Base-by-base conservation (phyloP, 441 rosid genomes). In the Erodium moschatum region DNA sequence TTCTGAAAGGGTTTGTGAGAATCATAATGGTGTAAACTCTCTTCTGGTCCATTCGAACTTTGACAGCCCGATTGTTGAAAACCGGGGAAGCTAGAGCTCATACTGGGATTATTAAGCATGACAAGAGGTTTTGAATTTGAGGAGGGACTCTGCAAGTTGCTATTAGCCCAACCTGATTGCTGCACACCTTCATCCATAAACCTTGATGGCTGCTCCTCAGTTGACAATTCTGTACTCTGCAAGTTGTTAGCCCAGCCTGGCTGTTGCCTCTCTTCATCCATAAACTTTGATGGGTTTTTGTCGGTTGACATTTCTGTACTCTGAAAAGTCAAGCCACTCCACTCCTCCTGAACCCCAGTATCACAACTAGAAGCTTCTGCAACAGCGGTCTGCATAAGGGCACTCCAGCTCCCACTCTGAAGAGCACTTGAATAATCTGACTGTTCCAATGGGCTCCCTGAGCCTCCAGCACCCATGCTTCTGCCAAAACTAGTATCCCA, bases 371-470 rank as follows among this genome's bases (percentile, higher is more conserved):
- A 86, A 46, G 85, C 83, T 77, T 86, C 90, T 64, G 86, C 86
- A 13, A 86, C 79, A 56, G 87, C 87, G 64, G 87, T 78, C 70
- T 86, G 87, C 87, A 86, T 84, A 33, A 86, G 86, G 54, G 90
- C 87, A 75, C 90, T 86, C 90, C 90, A 86, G 79, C 90, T 86
- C 68, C 90, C 90, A 81, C 86, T 84, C 69, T 84, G 85, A 66
- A 82, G 77, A 11, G 86, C 65, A 66, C 72, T 73, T 38, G 82
- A 73, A 72, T 69, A 58, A 74, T 76, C 82, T 19, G 69, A 67
- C 61, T 78, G 35, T 56, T 69, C 89, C 76, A 78, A 68, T 44
- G 74, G 21, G 70, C 63, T 78, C 31, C 82, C 76, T 58, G 78
- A 78, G 5, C 73, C 81, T 76, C 79, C 82, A 65, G 79, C 68